Conservation (phyloP, 2,329 filamentous ascomycete species). For the Diaporthe citriasiana region DNA sequence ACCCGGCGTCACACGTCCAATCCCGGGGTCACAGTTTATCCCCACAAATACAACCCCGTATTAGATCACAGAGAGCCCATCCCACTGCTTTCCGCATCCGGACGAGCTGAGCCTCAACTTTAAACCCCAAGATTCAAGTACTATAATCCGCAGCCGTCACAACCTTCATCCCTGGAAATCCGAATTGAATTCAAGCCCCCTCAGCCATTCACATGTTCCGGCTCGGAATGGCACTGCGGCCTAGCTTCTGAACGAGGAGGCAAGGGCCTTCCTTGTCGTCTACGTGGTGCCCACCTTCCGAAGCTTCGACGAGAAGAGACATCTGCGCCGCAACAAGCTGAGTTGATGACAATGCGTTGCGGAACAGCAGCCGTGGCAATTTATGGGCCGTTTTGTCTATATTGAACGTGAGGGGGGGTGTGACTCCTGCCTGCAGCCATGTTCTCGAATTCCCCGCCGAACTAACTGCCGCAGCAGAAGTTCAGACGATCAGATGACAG, state of each 20-base stretch:
- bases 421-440: constrained; percentile 1
- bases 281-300: neutral
- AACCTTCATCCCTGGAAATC: constrained; percentile 11
- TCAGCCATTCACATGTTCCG: constrained; percentile 22
- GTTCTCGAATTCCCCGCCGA: neutral
- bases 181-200: neutral
- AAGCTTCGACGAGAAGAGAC: neutral
- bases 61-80: neutral
- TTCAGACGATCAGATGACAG: constrained; percentile 32
- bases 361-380: neutral
- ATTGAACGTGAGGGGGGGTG: constrained; percentile 1
- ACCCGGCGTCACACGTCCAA: constrained; percentile 19
- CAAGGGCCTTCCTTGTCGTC: neutral
- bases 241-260: neutral
- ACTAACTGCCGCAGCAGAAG: constrained; percentile 16
- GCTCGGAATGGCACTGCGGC: constrained; percentile 5
- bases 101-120: constrained; percentile 14
- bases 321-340: neutral
- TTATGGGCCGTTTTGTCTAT: constrained; percentile 6
- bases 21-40: constrained; percentile 8
- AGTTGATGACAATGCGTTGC: neutral
- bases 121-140: neutral
- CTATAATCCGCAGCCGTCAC: neutral
- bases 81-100: neutral
- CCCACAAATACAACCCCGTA: constrained; percentile 6